Evolutionary conservation across 2,329 filamentous ascomycete species (phyloP).

Genomic region (Fusarium sterilihyphosum): DNA sequence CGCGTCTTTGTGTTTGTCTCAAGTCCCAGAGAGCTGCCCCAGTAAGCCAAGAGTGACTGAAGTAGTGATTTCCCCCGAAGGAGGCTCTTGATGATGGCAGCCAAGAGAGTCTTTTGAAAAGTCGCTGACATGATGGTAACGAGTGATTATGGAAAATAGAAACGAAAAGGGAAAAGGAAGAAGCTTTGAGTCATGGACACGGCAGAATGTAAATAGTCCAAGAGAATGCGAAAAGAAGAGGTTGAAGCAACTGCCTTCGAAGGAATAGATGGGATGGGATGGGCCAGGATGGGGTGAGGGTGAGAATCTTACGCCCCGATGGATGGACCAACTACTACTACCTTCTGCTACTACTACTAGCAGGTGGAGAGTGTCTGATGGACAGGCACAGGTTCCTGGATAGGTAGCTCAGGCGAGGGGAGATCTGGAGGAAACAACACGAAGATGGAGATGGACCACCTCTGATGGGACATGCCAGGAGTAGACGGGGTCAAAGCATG

Average conservation of each 20-base stretch:
- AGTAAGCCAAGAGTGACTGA: slow-evolving; percentile 65
- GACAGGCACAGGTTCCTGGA: slow-evolving; percentile 28
- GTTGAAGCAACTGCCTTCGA: slow-evolving; percentile 20
- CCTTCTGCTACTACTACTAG: slow-evolving; percentile 25
- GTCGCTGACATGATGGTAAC: slow-evolving; percentile 64
- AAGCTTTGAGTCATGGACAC: slow-evolving; percentile 32
- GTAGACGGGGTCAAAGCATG: slow-evolving; percentile 9
- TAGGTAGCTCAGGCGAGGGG: slow-evolving; percentile 29
- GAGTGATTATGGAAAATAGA: slow-evolving; percentile 53
- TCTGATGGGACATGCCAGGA: slow-evolving; percentile 35
- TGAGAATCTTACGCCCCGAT: slow-evolving; percentile 40
- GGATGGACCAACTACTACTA: slow-evolving; percentile 6
- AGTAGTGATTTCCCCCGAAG: slow-evolving; percentile 68
- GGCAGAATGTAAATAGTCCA: slow-evolving; percentile 41
- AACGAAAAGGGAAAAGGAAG: slow-evolving; percentile 10
- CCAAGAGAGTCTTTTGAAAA: slow-evolving; percentile 63
- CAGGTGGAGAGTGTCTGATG: slow-evolving; percentile 36
- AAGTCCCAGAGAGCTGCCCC: slow-evolving; percentile 56
- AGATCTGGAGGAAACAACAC: slow-evolving; percentile 33
- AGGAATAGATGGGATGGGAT: slow-evolving; percentile 17
- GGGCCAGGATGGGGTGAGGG: slow-evolving; percentile 14
- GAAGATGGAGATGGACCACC: slow-evolving; percentile 26
- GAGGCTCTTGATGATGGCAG: slow-evolving; percentile 66
- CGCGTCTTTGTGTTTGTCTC: slow-evolving; percentile 41
- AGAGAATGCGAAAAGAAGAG: slow-evolving; percentile 12